Evolutionary conservation across 2,329 filamentous ascomycete genomes (phyloP).

Genomic region (Emydomyces testavorans): DNA sequence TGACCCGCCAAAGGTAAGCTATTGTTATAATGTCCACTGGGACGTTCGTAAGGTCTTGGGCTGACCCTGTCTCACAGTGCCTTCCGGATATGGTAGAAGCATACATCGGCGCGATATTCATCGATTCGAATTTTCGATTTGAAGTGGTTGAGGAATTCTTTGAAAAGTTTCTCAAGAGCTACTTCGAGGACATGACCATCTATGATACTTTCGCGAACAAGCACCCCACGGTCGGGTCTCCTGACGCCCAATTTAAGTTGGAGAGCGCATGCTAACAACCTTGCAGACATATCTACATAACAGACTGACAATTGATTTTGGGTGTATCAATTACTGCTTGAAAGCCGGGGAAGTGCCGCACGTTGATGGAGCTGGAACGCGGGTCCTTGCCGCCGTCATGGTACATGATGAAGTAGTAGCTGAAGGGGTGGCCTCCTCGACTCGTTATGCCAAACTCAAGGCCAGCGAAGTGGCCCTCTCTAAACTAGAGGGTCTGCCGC

Average conservation of each 20-base stretch:
- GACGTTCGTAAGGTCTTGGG: too few relatives aligned
- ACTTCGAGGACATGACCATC: slow-evolving; percentile 72
- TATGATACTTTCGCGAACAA: slow-evolving; percentile 81
- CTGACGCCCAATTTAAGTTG: background rate
- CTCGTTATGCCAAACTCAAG: slow-evolving; percentile 59
- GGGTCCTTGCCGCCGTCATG: slow-evolving; percentile 59
- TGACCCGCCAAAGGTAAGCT: slow-evolving; percentile 34
- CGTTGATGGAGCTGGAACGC: slow-evolving; percentile 36
- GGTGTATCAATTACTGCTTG: slow-evolving; percentile 49
- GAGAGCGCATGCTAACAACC: background rate
- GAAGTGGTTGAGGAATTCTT: slow-evolving; percentile 65
- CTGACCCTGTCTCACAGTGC: slow-evolving; percentile 29
- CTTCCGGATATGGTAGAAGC: slow-evolving; percentile 83
- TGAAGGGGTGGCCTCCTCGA: slow-evolving; percentile 49
- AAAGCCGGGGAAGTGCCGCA: slow-evolving; percentile 37
- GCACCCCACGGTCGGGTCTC: slow-evolving; percentile 53
- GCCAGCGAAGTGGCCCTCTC: slow-evolving; percentile 34
- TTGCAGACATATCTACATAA: slow-evolving; percentile 54
- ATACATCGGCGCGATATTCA: slow-evolving; percentile 79
- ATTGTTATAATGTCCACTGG: too few relatives aligned
- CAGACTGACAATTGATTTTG: slow-evolving; percentile 52
- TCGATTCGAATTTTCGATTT: slow-evolving; percentile 76
- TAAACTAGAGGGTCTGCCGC: slow-evolving; percentile 39
- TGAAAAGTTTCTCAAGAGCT: slow-evolving; percentile 57
- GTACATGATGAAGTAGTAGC: slow-evolving; percentile 62